phyloP scores from a whole-genome alignment of 257 asterid species.

The Pogostemon cablin region DNA sequence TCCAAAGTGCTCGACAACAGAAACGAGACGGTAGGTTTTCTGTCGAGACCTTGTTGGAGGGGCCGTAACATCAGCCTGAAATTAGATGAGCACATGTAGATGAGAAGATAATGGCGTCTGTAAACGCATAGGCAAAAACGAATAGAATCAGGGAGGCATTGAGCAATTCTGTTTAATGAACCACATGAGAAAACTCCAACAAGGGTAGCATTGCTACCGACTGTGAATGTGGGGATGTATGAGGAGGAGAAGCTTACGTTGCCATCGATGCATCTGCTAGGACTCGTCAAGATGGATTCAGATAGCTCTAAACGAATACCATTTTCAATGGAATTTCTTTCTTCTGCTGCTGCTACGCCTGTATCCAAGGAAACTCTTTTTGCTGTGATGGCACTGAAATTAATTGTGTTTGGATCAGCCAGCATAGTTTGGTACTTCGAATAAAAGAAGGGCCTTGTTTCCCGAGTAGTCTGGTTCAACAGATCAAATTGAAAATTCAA shows the following conservation, averaged over 20 bases:
- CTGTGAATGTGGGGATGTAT: not conserved
- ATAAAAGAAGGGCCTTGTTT: slow-evolving; percentile 31
- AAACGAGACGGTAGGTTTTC: slow-evolving; percentile 63
- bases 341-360: slow-evolving; percentile 29
- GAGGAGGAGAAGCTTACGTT: slow-evolving; percentile 32
- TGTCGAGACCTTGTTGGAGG: slow-evolving; percentile 20
- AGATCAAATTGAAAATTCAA: slow-evolving; percentile 34
- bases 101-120: slow-evolving; percentile 11
- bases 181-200: not conserved
- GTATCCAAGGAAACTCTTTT: slow-evolving; percentile 30
- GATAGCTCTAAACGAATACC: slow-evolving; percentile 28
- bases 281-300: slow-evolving; percentile 27
- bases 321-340: slow-evolving; percentile 27
- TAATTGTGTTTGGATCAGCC: slow-evolving; percentile 31
- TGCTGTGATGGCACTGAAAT: slow-evolving; percentile 31
- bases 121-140: slow-evolving; percentile 3
- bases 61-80: slow-evolving; percentile 39
- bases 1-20: slow-evolving; percentile 89
- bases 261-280: slow-evolving; percentile 29
- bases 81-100: not conserved
- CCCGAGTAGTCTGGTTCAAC: slow-evolving; percentile 27
- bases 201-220: not conserved
- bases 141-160: not conserved
- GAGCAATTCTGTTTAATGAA: not conserved
- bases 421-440: slow-evolving; percentile 41